phyloP scores from a whole-genome alignment of 768 basidiomycete species.

The Tephrocybe sp. region DNA sequence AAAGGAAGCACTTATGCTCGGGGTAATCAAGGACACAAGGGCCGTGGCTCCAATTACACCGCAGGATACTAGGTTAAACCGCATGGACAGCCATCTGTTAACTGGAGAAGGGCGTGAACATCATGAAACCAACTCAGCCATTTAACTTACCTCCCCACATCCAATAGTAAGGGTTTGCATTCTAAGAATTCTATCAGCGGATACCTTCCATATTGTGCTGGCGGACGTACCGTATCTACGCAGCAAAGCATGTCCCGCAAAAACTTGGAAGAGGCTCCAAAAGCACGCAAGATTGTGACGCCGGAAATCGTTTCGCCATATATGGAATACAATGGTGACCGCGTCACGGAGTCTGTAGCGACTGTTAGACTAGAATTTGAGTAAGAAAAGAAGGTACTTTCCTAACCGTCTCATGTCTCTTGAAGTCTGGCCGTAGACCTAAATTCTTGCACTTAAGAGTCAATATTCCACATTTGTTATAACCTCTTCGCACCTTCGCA shows the following conservation, averaged over 20 bases:
- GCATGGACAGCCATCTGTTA: constrained; percentile 86
- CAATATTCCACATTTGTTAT: neutral
- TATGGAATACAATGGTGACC: constrained; percentile 41
- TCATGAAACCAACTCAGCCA: neutral
- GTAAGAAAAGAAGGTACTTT: constrained; percentile 24
- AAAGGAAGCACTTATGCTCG: constrained; percentile 72
- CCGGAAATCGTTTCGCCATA: constrained; percentile 45
- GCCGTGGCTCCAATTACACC: constrained; percentile 73
- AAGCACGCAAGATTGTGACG: constrained; percentile 63
- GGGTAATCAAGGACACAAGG: constrained; percentile 61
- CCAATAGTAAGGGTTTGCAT: constrained; percentile 81
- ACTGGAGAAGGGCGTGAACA: constrained; percentile 37
- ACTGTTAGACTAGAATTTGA: neutral
- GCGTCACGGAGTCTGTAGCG: constrained; percentile 30
- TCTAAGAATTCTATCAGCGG: constrained; percentile 24
- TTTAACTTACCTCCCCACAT: constrained; percentile 72
- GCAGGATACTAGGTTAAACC: constrained; percentile 81
- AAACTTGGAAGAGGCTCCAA: constrained; percentile 86
- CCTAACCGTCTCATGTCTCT: constrained; percentile 82
- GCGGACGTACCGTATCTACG: constrained; percentile 66
- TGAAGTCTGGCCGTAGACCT: constrained; percentile 72
- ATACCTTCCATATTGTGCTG: neutral
- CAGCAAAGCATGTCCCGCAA: constrained; percentile 80
- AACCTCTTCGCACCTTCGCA: constrained; percentile 29
- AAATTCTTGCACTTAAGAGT: constrained; percentile 1